A percentile compares a stretch with the other conserved stretches of the same genome.
phyloP scores from a whole-genome alignment of 257 asterid species.

The Solanum clarkiae region DNA sequence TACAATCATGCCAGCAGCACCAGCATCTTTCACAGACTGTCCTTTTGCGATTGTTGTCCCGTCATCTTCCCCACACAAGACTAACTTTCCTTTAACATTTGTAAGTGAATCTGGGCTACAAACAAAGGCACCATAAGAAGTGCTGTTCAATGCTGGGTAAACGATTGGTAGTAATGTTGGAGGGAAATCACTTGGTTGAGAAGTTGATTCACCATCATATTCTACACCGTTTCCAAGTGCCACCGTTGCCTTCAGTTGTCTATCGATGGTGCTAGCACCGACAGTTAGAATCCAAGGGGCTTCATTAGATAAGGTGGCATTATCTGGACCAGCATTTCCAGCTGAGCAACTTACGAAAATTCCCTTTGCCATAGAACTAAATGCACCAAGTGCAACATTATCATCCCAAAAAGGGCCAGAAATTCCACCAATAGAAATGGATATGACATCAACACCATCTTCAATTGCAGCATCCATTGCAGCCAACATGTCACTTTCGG shows the following conservation, averaged over 20 bases:
- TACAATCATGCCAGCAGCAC: slow-evolving; percentile 21
- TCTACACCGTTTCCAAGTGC: not conserved
- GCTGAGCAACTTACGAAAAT: slow-evolving; percentile 4
- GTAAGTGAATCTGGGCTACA: not conserved
- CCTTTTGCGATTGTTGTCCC: slow-evolving; percentile 9
- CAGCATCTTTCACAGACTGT: slow-evolving; percentile 17
- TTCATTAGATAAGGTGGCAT: not conserved
- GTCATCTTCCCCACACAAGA: slow-evolving; percentile 13
- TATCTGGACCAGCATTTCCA: not conserved
- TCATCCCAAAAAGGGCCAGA: slow-evolving; percentile 1
- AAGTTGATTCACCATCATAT: slow-evolving; percentile 2
- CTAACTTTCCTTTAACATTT: slow-evolving; percentile 11
- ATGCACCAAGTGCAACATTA: not conserved
- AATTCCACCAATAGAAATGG: slow-evolving; percentile 2
- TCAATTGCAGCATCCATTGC: slow-evolving; percentile 5
- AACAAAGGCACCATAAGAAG: not conserved
- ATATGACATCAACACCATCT: slow-evolving; percentile 6
- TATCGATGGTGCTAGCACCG: slow-evolving; percentile 7
- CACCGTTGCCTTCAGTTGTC: not conserved
- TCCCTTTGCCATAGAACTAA: slow-evolving; percentile 4
- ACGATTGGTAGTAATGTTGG: not conserved
- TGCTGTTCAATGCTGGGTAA: not conserved
- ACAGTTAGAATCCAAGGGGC: slow-evolving; percentile 9
- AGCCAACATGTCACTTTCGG: not conserved
- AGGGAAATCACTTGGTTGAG: not conserved